A percentile compares a stretch with the other conserved stretches of the same genome.
phyloP scores from a whole-genome alignment of 768 basidiomycete species.

The Mrakia frigida region DNA sequence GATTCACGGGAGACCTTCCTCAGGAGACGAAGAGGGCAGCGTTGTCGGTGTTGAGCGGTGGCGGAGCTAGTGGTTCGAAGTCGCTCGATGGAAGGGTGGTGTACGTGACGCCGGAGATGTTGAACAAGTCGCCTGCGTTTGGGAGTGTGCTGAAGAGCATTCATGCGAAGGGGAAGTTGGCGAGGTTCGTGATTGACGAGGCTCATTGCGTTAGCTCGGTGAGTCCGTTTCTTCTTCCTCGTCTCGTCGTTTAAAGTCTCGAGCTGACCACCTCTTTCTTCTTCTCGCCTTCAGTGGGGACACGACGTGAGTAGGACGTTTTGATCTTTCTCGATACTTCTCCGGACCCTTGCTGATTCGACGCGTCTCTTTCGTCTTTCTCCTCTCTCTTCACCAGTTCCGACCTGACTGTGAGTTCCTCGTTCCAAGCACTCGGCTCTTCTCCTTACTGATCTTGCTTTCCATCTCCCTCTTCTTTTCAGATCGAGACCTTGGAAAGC shows the following conservation, averaged over 20 bases:
- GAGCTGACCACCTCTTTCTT: background rate
- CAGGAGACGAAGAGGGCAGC: constrained; percentile 42
- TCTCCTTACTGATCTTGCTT: background rate
- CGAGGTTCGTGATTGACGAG: constrained; percentile 91
- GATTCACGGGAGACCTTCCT: constrained; percentile 55
- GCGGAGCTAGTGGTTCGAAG: background rate
- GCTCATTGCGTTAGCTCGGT: constrained; percentile 77
- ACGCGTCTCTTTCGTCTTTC: constrained; percentile 52
- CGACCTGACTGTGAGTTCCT: constrained; percentile 40
- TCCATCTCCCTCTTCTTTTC: constrained; percentile 50
- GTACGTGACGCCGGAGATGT: constrained; percentile 88
- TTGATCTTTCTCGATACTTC: no score
- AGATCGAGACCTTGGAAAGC: constrained; percentile 51
- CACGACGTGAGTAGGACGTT: constrained; percentile 64
- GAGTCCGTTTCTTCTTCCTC: constrained; percentile 12
- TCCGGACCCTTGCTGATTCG: background rate
- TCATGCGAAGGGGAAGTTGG: constrained; percentile 57
- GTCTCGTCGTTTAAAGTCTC: background rate
- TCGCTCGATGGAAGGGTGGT: constrained; percentile 48
- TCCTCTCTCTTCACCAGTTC: constrained; percentile 34
- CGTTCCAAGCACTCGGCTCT: no score
- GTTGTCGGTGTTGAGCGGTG: constrained; percentile 13
- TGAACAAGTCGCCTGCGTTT: constrained; percentile 59
- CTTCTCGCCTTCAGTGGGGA: constrained; percentile 62
- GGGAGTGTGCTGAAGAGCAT: constrained; percentile 57